Conservation (phyloP, 176 grass and related monocot species). For the Rhynchospora tenuis region DNA sequence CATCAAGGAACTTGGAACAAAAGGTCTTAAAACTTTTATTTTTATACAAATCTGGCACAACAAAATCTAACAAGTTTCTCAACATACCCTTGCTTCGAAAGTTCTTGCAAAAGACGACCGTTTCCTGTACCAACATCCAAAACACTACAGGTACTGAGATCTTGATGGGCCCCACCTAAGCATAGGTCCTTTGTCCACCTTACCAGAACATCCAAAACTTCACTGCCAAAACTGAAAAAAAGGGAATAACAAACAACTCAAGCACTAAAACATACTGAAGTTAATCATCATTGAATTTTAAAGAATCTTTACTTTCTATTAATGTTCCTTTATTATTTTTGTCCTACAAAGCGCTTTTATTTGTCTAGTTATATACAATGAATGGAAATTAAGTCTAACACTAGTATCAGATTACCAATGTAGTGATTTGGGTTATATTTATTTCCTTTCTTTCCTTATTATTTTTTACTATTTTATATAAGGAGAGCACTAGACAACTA, state of each 20-base stretch:
- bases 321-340: not conserved
- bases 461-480: not conserved
- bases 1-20: not conserved
- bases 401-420: not conserved
- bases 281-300: not conserved
- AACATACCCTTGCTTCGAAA: constrained; percentile 88
- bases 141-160: constrained; percentile 53
- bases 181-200: constrained; percentile 81
- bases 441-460: not conserved
- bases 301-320: not conserved
- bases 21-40: not conserved
- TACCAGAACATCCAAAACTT: constrained; percentile 71
- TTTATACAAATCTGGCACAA: not conserved
- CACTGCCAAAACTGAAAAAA: constrained; percentile 67
- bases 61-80: constrained; percentile 11
- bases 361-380: not conserved
- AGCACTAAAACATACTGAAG: not conserved
- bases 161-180: constrained; percentile 27
- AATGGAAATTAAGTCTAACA: not conserved
- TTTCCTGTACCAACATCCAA: constrained; percentile 86
- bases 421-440: not conserved
- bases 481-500: too few species aligned
- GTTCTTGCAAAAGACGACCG: constrained; percentile 70
- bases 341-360: not conserved
- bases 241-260: not conserved